phyloP scores from a whole-genome alignment of 1,284 basidiomycete genomes.

The Ustilago xerochloae region DNA sequence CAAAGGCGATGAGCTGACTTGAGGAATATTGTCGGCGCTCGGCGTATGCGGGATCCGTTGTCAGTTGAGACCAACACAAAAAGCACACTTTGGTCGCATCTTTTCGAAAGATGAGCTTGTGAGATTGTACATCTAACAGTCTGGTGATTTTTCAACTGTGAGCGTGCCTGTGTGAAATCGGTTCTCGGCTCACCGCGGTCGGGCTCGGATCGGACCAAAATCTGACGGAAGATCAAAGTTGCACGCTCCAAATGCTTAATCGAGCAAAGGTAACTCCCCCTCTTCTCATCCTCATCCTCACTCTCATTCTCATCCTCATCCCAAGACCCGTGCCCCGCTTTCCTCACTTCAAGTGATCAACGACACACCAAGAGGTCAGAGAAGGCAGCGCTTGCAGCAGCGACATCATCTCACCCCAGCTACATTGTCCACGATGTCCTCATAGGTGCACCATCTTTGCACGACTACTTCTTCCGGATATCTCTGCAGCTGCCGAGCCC shows the following conservation, averaged over 20 bases:
- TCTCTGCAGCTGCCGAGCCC: background rate
- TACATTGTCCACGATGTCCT: too few relatives aligned
- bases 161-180: too few relatives aligned
- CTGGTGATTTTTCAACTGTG: too few relatives aligned
- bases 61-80: constrained; percentile 5
- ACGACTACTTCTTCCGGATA: background rate
- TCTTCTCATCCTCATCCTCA: background rate
- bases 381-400: too few relatives aligned
- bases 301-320: background rate
- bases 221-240: constrained; percentile 11
- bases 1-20: too few relatives aligned
- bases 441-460: too few relatives aligned
- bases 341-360: too few relatives aligned
- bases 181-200: constrained; percentile 11
- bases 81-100: background rate
- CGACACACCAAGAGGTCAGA: too few relatives aligned
- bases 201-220: constrained; percentile 16
- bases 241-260: background rate
- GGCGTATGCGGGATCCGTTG: background rate
- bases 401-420: too few relatives aligned
- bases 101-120: background rate
- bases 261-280: background rate
- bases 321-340: too few relatives aligned
- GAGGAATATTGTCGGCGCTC: background rate
- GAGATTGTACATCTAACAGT: background rate